Percentiles rank a stretch among this genome's conserved stretches.
Conservation (phyloP, 2,329 filamentous ascomycete genomes). For the Didymosphaeria variabile region DNA sequence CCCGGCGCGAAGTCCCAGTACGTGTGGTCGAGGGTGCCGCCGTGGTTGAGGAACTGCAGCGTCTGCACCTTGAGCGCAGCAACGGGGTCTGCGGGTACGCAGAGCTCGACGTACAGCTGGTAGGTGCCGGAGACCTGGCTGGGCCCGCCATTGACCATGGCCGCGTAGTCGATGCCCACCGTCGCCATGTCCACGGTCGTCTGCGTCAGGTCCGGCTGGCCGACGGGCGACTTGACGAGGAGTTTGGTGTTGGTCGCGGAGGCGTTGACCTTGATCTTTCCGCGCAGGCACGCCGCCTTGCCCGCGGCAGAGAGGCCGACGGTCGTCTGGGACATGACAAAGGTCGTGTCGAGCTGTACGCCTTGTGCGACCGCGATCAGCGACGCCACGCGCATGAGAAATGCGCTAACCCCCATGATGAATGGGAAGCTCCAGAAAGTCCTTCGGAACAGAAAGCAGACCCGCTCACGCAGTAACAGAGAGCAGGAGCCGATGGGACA, state of each 20-base stretch:
- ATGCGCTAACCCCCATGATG: not conserved
- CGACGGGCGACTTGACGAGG: not conserved
- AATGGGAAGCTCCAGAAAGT: not conserved
- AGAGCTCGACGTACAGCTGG: constrained; percentile 21
- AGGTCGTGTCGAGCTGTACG: not conserved
- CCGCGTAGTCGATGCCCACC: too few relatives aligned
- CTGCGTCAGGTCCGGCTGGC: constrained; percentile 15
- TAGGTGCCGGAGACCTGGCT: constrained; percentile 11
- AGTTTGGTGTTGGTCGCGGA: constrained; percentile 8
- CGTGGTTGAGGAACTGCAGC: constrained; percentile 54
- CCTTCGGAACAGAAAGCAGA: not conserved
- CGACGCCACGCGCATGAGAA: not conserved
- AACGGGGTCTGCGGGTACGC: constrained; percentile 25
- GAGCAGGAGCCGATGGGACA: too few relatives aligned
- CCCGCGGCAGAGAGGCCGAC: constrained; percentile 6
- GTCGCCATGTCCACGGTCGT: constrained; percentile 4
- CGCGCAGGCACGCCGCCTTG: constrained; percentile 12
- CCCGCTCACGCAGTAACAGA: too few relatives aligned
- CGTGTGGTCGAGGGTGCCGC: constrained; percentile 50
- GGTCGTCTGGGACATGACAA: not conserved
- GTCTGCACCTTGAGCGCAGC: constrained; percentile 18
- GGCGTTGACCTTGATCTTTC: constrained; percentile 8
- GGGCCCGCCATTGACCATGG: not conserved
- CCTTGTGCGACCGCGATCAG: not conserved
- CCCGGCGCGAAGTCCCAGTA: constrained; percentile 52